These are phyloP conservation scores for Oenanthe sinensis DNA, from an alignment of 129 eudicot species.

Conservation along the genomic window DNA sequence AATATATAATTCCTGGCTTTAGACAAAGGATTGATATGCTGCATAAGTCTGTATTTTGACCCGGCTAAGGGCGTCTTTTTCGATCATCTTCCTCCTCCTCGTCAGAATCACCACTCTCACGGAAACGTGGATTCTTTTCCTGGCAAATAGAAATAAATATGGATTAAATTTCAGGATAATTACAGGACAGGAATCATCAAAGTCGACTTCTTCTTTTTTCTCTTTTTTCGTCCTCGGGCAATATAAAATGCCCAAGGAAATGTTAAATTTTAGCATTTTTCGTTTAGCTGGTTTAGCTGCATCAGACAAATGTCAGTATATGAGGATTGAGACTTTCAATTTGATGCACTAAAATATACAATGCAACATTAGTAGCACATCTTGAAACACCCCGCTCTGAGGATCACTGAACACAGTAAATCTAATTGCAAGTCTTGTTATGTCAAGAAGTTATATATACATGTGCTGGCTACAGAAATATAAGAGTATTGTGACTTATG, in stretches of 20 bases:
- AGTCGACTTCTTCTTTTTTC: background rate
- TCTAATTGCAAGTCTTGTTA: background rate
- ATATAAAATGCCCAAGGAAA: background rate
- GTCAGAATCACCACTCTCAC: conserved; percentile 93
- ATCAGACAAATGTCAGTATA: background rate
- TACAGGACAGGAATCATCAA: background rate
- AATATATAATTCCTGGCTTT: background rate
- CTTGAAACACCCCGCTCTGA: background rate
- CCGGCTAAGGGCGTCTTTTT: conserved; percentile 45
- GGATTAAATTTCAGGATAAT: background rate
- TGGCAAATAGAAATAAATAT: conserved; percentile 19
- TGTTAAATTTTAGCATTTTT: background rate
- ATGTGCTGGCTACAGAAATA: background rate
- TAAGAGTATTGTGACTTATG: background rate
- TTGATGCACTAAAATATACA: background rate
- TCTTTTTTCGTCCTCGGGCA: background rate
- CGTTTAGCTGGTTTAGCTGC: background rate
- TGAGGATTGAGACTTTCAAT: background rate
- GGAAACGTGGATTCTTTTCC: conserved; percentile 98
- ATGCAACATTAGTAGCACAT: background rate
- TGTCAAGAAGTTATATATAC: background rate
- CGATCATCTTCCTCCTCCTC: conserved; percentile 81
- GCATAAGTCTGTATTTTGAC: background rate
- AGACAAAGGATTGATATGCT: background rate
- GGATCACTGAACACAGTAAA: background rate